Evolutionary conservation across 257 asterid species (phyloP).

Genomic region (Ophiorrhiza pumila): DNA sequence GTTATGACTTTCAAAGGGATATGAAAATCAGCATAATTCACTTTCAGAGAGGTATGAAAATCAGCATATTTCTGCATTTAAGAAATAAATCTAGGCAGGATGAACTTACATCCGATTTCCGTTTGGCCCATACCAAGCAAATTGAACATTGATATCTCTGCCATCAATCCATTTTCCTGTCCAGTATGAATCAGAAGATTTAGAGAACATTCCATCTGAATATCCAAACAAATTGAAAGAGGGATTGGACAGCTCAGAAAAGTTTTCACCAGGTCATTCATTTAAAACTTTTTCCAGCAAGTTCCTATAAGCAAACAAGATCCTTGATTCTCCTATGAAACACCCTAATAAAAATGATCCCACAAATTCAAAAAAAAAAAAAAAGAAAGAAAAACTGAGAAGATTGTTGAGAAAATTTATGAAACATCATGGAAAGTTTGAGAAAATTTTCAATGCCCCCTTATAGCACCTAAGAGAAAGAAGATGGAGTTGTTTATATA

Average conservation of each 20-base stretch:
- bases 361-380: too few relatives aligned
- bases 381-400: too few relatives aligned
- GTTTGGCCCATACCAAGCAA: constrained; percentile 39
- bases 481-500: neutral
- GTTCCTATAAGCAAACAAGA: too few relatives aligned
- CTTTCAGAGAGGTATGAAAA: neutral
- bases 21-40: too few relatives aligned
- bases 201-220: too few relatives aligned
- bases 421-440: neutral
- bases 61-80: neutral
- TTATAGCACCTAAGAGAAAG: neutral
- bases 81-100: neutral
- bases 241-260: neutral
- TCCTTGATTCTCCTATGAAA: too few relatives aligned
- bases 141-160: constrained; percentile 33
- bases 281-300: too few relatives aligned
- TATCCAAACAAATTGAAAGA: too few relatives aligned
- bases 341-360: too few relatives aligned
- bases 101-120: constrained; percentile 35
- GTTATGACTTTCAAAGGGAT: too few relatives aligned
- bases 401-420: neutral
- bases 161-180: constrained; percentile 37
- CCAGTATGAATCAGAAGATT: neutral
- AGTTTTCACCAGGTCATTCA: neutral
- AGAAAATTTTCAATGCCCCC: neutral